Conservation (phyloP, 139 green algal species). For the Micromonas pusilla region DNA sequence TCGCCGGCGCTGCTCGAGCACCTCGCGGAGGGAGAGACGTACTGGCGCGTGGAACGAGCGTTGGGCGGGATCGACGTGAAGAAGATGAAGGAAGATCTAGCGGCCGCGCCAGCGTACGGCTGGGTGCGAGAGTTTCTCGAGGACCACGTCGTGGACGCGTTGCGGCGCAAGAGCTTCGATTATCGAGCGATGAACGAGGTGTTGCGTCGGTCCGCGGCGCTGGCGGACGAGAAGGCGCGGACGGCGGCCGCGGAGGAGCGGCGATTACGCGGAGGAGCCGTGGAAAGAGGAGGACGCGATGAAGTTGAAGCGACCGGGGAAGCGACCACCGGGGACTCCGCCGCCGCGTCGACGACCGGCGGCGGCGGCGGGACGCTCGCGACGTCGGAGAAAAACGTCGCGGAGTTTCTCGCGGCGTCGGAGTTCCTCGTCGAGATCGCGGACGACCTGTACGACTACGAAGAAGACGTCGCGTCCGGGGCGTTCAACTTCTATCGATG, state of each 20-base stretch:
- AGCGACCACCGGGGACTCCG: not conserved
- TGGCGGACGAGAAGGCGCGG: conserved; percentile 2
- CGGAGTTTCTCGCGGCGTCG: conserved; percentile 26
- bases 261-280: not conserved
- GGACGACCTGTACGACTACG: conserved; percentile 37
- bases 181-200: conserved; percentile 34
- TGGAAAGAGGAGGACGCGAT: not conserved
- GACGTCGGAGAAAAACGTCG: not conserved
- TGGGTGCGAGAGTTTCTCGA: no score
- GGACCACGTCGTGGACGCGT: conserved; percentile 4
- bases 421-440: conserved; percentile 33
- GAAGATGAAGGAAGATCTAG: no score
- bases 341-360: not conserved
- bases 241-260: no score
- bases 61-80: not conserved
- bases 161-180: conserved; percentile 31
- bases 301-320: not conserved
- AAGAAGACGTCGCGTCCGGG: conserved; percentile 27
- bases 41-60: not conserved
- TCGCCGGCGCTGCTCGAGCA: not conserved
- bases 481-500: conserved; percentile 31
- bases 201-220: not conserved
- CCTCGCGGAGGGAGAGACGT: not conserved
- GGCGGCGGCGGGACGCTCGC: not conserved
- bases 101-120: no score